Evolutionary conservation across 2,329 filamentous ascomycete genomes (phyloP).

Genomic region (Colletotrichum sp.): DNA sequence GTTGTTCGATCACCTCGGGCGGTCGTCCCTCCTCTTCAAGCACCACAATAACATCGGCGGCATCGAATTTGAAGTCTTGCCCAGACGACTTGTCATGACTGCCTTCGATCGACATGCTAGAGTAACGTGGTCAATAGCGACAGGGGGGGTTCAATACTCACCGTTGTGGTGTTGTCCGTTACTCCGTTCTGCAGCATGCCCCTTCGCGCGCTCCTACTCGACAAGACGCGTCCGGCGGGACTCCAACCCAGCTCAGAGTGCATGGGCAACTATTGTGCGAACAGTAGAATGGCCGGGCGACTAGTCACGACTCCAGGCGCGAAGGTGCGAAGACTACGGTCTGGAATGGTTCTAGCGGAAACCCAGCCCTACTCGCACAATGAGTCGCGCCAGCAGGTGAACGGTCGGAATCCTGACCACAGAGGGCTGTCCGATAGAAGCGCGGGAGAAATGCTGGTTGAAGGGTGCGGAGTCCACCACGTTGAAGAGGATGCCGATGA

Average conservation of each 20-base stretch:
- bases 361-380: neutral
- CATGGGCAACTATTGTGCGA: neutral
- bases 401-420: neutral
- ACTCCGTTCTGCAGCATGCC: neutral
- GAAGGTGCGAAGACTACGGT: neutral
- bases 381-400: neutral
- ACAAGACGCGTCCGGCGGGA: neutral
- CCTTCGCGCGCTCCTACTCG: neutral
- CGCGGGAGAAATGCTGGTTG: too few relatives aligned
- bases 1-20: neutral
- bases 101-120: neutral
- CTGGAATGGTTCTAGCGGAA: neutral
- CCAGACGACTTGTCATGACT: neutral
- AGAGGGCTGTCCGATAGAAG: neutral
- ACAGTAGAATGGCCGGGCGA: constrained; percentile 2
- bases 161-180: neutral
- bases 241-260: neutral
- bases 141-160: neutral
- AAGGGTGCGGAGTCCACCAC: too few relatives aligned
- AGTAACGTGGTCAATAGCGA: neutral
- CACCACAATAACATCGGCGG: neutral
- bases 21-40: neutral
- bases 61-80: neutral
- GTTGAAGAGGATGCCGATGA: too few relatives aligned
- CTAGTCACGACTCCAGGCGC: neutral